phyloP scores from a whole-genome alignment of 371 early-diverging fungal genomes.

The Mycotypha africana region DNA sequence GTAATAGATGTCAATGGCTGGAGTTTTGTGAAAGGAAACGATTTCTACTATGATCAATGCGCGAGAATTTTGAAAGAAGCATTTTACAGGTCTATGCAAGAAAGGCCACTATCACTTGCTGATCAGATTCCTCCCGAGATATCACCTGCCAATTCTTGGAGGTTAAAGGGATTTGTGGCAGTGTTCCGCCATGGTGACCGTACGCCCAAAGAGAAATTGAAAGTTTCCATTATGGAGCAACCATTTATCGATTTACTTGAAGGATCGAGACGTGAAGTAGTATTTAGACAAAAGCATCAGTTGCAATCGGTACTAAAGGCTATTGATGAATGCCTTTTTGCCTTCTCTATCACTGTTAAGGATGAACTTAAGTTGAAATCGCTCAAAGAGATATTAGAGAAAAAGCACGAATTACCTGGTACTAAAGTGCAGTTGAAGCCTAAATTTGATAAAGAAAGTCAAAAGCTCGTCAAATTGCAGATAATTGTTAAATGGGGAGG shows the following conservation, averaged over 20 bases:
- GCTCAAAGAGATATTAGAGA: slow-evolving; percentile 68
- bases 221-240: slow-evolving; percentile 62
- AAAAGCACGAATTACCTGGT: slow-evolving; percentile 79
- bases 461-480: slow-evolving; percentile 69
- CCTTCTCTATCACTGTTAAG: slow-evolving; percentile 36
- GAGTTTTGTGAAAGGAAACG: slow-evolving; percentile 98
- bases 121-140: slow-evolving; percentile 56
- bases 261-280: slow-evolving; percentile 71
- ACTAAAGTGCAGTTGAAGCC: slow-evolving; percentile 95
- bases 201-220: slow-evolving; percentile 96
- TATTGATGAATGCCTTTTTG: slow-evolving; percentile 48
- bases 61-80: slow-evolving; percentile 67
- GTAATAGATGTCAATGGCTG: slow-evolving; percentile 99
- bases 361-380: slow-evolving; percentile 56
- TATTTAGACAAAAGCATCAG: slow-evolving; percentile 72
- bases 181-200: slow-evolving; percentile 95
- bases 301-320: slow-evolving; percentile 64
- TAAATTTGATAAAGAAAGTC: slow-evolving; percentile 53
- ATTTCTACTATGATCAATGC: slow-evolving; percentile 89
- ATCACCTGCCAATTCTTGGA: slow-evolving; percentile 83
- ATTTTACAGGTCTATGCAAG: slow-evolving; percentile 38
- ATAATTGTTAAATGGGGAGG: slow-evolving; percentile 97
- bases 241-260: slow-evolving; percentile 68
- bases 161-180: slow-evolving; percentile 86
- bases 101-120: slow-evolving; percentile 51